Evolutionary conservation across 345 rosid genomes (phyloP).

Genomic region (Syzygium oleosum): DNA sequence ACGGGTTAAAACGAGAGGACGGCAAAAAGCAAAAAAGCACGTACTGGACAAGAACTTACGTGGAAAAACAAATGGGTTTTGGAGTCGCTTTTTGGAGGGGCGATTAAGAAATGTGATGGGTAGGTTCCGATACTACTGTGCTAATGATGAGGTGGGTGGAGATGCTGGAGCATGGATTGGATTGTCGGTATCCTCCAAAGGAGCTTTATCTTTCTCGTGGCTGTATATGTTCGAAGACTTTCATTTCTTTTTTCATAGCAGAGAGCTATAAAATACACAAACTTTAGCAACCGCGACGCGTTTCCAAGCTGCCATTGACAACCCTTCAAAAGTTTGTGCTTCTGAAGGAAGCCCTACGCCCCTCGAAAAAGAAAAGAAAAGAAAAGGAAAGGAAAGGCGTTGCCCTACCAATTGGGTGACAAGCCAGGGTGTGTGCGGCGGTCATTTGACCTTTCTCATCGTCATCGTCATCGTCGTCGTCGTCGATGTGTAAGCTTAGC

Average conservation of each 20-base stretch:
- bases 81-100: background rate
- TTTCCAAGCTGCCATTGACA: background rate
- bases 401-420: background rate
- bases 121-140: no score
- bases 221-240: background rate
- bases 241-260: background rate
- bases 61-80: background rate
- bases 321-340: background rate
- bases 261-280: background rate
- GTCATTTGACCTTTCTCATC: background rate
- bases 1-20: background rate
- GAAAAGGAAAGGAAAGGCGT: background rate
- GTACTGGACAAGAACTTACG: background rate
- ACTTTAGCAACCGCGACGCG: background rate
- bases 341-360: background rate
- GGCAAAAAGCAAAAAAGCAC: background rate
- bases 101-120: background rate
- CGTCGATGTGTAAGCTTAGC: background rate
- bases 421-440: background rate
- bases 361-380: background rate
- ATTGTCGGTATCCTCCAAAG: background rate
- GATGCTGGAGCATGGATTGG: background rate
- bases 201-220: background rate
- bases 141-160: background rate
- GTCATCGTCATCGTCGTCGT: no score